These are phyloP conservation scores for Straminergon stramineum DNA, from an alignment of 225 moss, liverwort and hornwort genomes.

Conservation along the genomic window DNA sequence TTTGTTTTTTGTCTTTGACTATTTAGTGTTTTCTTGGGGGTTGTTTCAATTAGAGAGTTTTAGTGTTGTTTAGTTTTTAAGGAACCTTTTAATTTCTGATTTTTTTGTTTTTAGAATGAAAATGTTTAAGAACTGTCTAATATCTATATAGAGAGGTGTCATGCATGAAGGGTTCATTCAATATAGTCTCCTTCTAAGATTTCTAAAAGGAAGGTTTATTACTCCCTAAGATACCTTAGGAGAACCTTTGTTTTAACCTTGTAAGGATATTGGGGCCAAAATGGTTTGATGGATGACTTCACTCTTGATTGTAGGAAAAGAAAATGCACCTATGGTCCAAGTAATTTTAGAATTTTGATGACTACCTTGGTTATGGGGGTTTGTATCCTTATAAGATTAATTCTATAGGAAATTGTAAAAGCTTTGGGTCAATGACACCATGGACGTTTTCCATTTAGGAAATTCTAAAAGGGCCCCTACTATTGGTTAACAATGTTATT, in stretches of 20 bases:
- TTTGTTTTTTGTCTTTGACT: background rate
- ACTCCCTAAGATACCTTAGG: rapidly evolving
- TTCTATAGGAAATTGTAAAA: background rate
- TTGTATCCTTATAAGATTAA: too few relatives aligned
- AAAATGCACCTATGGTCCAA: too few relatives aligned
- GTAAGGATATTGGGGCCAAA: too few relatives aligned
- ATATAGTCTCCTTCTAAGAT: background rate
- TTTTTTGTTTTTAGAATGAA: background rate
- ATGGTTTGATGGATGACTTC: too few relatives aligned
- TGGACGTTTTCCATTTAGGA: rapidly evolving
- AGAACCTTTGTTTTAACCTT: background rate
- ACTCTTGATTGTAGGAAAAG: too few relatives aligned
- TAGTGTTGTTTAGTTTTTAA: background rate
- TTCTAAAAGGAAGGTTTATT: background rate
- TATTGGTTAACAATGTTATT: background rate
- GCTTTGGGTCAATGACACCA: rapidly evolving
- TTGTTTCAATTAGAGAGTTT: background rate
- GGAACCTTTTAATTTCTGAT: background rate
- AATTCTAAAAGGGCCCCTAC: background rate
- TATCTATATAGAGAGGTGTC: background rate
- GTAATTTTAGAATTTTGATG: too few relatives aligned
- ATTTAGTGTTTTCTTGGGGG: background rate
- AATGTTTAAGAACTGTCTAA: background rate
- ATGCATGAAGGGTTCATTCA: background rate
- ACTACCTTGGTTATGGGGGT: too few relatives aligned